These are phyloP conservation scores for Solanum infundibuliforme DNA, from an alignment of 257 asterid genomes.

Conservation along the genomic window DNA sequence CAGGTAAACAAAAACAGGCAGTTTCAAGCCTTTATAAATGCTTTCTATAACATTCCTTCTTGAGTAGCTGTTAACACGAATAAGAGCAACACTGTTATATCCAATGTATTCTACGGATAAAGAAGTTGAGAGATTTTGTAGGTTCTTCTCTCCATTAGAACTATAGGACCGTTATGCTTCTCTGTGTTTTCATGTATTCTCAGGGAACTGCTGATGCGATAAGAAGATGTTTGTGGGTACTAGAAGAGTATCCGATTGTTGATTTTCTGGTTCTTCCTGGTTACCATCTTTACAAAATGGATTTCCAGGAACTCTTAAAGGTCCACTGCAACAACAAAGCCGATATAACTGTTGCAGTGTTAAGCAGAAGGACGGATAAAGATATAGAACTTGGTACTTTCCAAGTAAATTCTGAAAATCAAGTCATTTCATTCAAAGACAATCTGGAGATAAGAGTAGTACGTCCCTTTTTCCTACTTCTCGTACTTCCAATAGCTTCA, in stretches of 20 bases:
- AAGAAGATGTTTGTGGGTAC: slow-evolving; percentile 68
- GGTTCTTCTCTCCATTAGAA: not conserved
- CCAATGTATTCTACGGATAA: not conserved
- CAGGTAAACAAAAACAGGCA: slow-evolving; percentile 33
- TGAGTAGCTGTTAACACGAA: not conserved
- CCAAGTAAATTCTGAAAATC: slow-evolving; percentile 27
- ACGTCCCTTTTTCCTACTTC: not conserved
- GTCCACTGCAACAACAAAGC: slow-evolving; percentile 35
- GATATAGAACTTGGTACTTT: slow-evolving; percentile 45
- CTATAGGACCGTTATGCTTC: not conserved
- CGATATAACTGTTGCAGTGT: slow-evolving; percentile 52
- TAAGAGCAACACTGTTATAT: not conserved
- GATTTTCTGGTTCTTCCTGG: slow-evolving; percentile 83
- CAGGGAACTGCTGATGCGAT: slow-evolving; percentile 91
- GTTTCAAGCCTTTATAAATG: not conserved
- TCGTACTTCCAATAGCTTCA: not conserved
- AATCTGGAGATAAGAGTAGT: slow-evolving; percentile 3
- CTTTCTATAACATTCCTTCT: not conserved
- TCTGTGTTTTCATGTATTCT: not conserved
- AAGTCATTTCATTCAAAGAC: slow-evolving; percentile 38
- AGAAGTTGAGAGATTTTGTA: not conserved
- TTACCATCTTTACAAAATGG: slow-evolving; percentile 80
- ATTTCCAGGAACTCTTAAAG: slow-evolving; percentile 53
- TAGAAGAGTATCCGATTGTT: slow-evolving; percentile 47
- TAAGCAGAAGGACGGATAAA: slow-evolving; percentile 9